Evolutionary conservation across 371 early-diverging fungal genomes (phyloP).

Genomic region (Mortierella sp.): DNA sequence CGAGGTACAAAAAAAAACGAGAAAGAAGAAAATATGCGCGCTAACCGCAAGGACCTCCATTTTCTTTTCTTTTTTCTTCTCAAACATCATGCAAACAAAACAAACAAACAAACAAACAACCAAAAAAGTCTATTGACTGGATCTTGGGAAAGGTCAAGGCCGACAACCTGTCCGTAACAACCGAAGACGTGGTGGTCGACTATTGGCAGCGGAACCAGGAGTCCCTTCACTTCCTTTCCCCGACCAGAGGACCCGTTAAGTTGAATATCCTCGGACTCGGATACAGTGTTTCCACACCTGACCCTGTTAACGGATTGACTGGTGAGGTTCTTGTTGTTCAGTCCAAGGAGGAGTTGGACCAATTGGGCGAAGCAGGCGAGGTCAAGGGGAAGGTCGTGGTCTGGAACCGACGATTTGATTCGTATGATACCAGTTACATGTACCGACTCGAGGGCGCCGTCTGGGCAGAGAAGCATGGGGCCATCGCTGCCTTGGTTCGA

Average conservation of each 20-base stretch:
- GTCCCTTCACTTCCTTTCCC: slow-evolving; percentile 59
- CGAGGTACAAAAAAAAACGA: neutral
- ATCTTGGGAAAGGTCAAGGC: slow-evolving; percentile 50
- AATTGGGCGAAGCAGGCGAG: slow-evolving; percentile 45
- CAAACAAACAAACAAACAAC: neutral
- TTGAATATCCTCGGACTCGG: slow-evolving; percentile 66
- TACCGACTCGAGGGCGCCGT: slow-evolving; percentile 59
- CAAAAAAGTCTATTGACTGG: slow-evolving; percentile 61
- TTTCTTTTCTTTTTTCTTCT: no score
- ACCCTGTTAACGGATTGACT: slow-evolving; percentile 59
- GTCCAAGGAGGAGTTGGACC: slow-evolving; percentile 62
- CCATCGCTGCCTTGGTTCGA: slow-evolving; percentile 63
- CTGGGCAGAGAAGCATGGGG: slow-evolving; percentile 64
- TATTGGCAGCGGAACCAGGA: slow-evolving; percentile 63
- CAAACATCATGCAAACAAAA: no score
- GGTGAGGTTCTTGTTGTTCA: slow-evolving; percentile 63
- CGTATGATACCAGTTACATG: slow-evolving; percentile 46
- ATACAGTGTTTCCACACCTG: slow-evolving; percentile 58
- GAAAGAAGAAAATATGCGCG: neutral
- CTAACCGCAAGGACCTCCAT: neutral
- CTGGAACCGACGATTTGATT: slow-evolving; percentile 58
- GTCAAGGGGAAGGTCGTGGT: slow-evolving; percentile 65
- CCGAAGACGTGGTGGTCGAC: slow-evolving; percentile 65
- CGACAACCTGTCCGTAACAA: slow-evolving; percentile 58
- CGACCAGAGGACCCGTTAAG: slow-evolving; percentile 60